Evolutionary conservation across 805 yeast genomes (phyloP).

Genomic region (Suhomyces vadensis): DNA sequence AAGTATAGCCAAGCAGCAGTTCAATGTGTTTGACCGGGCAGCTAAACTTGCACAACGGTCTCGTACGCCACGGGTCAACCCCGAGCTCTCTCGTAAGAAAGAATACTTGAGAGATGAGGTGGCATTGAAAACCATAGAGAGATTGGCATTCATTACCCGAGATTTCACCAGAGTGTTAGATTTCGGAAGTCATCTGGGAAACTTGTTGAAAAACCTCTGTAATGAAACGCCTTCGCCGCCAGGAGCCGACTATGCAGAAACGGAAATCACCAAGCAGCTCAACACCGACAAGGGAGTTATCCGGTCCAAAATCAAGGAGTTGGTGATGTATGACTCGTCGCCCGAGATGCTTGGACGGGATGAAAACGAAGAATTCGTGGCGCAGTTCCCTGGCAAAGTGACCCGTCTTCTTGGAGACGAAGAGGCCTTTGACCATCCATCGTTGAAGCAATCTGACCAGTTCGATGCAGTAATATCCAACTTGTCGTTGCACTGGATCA

Average conservation of each 20-base stretch:
- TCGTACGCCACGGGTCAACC: conserved; percentile 46
- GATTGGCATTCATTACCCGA: conserved; percentile 71
- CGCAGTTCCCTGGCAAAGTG: conserved; percentile 43
- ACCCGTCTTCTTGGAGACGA: conserved; percentile 65
- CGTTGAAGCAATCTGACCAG: conserved; percentile 35
- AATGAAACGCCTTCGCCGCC: conserved; percentile 24
- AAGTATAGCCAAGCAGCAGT: conserved; percentile 26
- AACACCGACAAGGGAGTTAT: conserved; percentile 56
- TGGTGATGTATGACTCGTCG: conserved; percentile 70
- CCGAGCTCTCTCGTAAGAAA: conserved; percentile 50
- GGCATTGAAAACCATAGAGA: conserved; percentile 69
- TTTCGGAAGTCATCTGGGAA: conserved; percentile 74
- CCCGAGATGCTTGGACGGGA: conserved; percentile 54
- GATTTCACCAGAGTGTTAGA: conserved; percentile 63
- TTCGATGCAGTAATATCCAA: conserved; percentile 76
- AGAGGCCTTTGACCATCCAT: conserved; percentile 52
- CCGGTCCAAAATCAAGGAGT: conserved; percentile 49
- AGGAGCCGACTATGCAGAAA: conserved; percentile 34
- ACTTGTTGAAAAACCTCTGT: conserved; percentile 47
- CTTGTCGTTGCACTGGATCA: conserved; percentile 79
- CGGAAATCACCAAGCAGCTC: conserved; percentile 41
- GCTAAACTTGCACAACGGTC: conserved; percentile 64
- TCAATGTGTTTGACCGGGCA: conserved; percentile 57
- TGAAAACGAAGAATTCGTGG: conserved; percentile 40
- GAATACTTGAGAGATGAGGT: conserved; percentile 78